Evolutionary conservation across 805 yeast genomes (phyloP).

Genomic region (Cyberlindnera meyerae): DNA sequence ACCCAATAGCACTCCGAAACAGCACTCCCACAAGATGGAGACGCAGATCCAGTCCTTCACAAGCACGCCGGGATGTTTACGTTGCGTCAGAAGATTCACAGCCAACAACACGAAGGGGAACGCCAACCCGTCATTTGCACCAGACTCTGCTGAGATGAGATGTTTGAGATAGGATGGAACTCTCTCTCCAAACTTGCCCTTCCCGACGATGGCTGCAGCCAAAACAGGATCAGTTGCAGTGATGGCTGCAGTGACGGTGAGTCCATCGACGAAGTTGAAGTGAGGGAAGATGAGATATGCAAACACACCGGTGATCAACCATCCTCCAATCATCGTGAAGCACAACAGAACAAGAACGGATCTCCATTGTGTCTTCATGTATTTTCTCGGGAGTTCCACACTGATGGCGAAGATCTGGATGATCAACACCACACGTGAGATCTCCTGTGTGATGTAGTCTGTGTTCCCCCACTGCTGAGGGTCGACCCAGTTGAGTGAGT

Average conservation of each 20-base stretch:
- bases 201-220: constrained; percentile 94
- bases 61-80: constrained; percentile 59
- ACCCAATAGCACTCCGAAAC: constrained; percentile 74
- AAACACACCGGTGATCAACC: constrained; percentile 77
- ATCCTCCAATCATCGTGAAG: constrained; percentile 87
- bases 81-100: constrained; percentile 59
- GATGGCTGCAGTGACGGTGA: constrained; percentile 77
- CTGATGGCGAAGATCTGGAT: constrained; percentile 92
- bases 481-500: constrained; percentile 73
- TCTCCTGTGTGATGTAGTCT: constrained; percentile 75
- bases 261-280: constrained; percentile 63
- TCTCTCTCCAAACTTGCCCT: constrained; percentile 83
- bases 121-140: constrained; percentile 94
- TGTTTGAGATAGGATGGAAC: constrained; percentile 89
- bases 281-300: constrained; percentile 74
- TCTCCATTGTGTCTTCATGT: constrained; percentile 77
- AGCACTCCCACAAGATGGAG: constrained; percentile 76
- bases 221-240: constrained; percentile 94
- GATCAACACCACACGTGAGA: constrained; percentile 75
- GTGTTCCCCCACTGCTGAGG: constrained; percentile 82
- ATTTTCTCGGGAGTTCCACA: constrained; percentile 84
- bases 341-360: constrained; percentile 67
- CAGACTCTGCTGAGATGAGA: constrained; percentile 76
- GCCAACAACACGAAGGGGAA: constrained; percentile 80
- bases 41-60: constrained; percentile 74